These are phyloP conservation scores for Pythium vanterpoolii DNA, from an alignment of 352 stramenopile species.

Conservation along the genomic window DNA sequence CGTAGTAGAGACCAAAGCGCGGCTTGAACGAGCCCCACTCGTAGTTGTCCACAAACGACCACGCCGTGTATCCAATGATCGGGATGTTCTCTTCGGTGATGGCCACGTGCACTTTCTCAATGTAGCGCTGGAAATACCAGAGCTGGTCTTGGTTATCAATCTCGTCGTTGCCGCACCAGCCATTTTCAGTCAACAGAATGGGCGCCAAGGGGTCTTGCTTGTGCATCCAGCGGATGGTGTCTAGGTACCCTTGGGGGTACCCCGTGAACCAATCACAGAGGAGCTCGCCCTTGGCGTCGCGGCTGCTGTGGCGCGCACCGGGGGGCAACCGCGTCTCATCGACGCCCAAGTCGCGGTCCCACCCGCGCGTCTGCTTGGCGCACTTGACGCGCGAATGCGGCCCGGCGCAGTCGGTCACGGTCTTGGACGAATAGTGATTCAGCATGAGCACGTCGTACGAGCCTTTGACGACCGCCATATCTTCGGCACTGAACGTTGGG, in stretches of 20 bases:
- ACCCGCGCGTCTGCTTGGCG: constrained; percentile 31
- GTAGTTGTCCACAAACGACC: constrained; percentile 94
- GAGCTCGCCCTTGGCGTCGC: constrained; percentile 28
- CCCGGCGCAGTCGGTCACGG: constrained; percentile 49
- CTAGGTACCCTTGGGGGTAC: constrained; percentile 46
- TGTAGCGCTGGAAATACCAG: constrained; percentile 56
- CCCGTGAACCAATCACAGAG: constrained; percentile 42
- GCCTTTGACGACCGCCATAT: constrained; percentile 71
- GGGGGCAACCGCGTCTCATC: constrained; percentile 56
- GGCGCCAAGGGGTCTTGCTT: constrained; percentile 31
- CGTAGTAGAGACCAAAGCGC: constrained; percentile 64
- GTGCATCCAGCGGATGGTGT: constrained; percentile 53
- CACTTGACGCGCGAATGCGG: constrained; percentile 34
- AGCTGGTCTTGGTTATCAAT: constrained; percentile 61
- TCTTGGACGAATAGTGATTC: constrained; percentile 91
- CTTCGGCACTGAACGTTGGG: constrained; percentile 79
- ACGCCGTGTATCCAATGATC: constrained; percentile 91
- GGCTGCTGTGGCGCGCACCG: constrained; percentile 36
- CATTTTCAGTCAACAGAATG: constrained; percentile 67
- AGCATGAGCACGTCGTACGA: constrained; percentile 94
- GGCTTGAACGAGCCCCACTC: constrained; percentile 86
- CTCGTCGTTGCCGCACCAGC: constrained; percentile 58
- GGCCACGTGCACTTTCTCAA: constrained; percentile 58
- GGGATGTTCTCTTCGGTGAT: constrained; percentile 56
- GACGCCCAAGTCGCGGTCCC: constrained; percentile 41